Conservation (phyloP, 345 rosid genomes). For the Citrus inodora region DNA sequence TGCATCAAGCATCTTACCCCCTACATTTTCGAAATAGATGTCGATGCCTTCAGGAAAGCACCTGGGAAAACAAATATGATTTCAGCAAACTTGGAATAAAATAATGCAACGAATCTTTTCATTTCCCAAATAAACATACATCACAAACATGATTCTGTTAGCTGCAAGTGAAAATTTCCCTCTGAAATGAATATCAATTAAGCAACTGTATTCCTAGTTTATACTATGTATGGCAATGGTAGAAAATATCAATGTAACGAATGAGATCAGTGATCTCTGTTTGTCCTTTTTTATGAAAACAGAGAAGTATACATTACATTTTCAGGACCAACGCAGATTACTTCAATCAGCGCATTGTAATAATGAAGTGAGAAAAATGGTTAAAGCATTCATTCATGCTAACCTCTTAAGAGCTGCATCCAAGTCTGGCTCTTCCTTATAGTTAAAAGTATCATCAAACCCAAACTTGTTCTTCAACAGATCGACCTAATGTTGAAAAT, state of each 20-base stretch:
- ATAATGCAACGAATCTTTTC: background rate
- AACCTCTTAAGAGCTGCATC: constrained; percentile 64
- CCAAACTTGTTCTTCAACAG: constrained; percentile 59
- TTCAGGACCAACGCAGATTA: background rate
- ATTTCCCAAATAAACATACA: no score
- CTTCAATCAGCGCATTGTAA: background rate
- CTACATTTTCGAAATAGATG: constrained; percentile 62
- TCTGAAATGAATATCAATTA: background rate
- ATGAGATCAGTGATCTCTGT: background rate
- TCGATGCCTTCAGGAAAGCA: constrained; percentile 61
- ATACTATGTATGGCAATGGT: background rate
- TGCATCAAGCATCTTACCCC: constrained; percentile 65
- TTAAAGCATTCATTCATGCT: background rate
- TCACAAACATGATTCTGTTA: background rate
- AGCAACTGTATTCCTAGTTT: no score
- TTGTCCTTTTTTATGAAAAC: background rate
- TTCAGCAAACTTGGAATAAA: background rate
- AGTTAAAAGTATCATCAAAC: constrained; percentile 74
- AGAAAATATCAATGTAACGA: background rate
- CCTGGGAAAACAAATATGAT: constrained; percentile 20
- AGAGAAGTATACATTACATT: background rate
- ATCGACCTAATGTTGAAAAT: constrained; percentile 38
- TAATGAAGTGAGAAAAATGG: background rate
- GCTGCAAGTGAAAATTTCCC: background rate
- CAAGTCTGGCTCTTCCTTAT: constrained; percentile 56